Base-by-base conservation (phyloP, 2,329 filamentous ascomycete genomes). In the Trichoderma sp. region DNA sequence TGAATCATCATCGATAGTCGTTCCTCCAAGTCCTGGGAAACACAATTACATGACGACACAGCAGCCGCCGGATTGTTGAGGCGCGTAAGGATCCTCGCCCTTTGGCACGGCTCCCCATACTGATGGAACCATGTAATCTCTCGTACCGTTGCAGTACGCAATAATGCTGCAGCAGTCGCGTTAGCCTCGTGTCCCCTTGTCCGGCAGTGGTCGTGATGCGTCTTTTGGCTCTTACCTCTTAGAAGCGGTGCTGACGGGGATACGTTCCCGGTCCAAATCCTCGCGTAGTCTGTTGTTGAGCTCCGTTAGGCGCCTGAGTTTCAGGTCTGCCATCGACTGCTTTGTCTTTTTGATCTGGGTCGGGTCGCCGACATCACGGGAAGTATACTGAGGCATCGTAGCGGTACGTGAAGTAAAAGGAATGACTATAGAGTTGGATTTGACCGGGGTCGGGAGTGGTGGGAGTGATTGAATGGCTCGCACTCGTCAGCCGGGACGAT, bases 291-390 rank as follows among this genome's bases (percentile, higher is more conserved):
- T 91, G 81, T 93, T 93, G 86, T 98, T 99, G 76, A 99, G 88
- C 84, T 99, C 95, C 70, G 94, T 98, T 81, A 99, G 86, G 72
- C 95, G 91, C 76, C 95, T 90, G 76, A 98, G 89, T 87, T 99
- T 99, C 72, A 99, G 88, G 80, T 99, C 95, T 74, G 94, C 94
- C 92, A 99, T 98, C 79, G 93, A 97, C 84, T 98, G 95, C 86
- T 97, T 97, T 85, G 96, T 98, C 84, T 94, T 97, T 86, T 87
- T 89, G 75, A 89, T 87, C 79, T 90, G 87, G 75, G 86, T 87
- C 78, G 87, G 86, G 78, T 90, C 88, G 80, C 86, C 87, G 70
- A 87, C 86, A 77, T 90, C 88, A 74, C 88, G 86, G 58, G 87
- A 89, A 68, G 87, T 89, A 81, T 89, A 90, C 72, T 87, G 84